A percentile compares a stretch with the other conserved stretches of the same genome.
These are phyloP conservation scores for Tylopilus intermedius DNA, from an alignment of 768 basidiomycete species.

Conservation along the genomic window DNA sequence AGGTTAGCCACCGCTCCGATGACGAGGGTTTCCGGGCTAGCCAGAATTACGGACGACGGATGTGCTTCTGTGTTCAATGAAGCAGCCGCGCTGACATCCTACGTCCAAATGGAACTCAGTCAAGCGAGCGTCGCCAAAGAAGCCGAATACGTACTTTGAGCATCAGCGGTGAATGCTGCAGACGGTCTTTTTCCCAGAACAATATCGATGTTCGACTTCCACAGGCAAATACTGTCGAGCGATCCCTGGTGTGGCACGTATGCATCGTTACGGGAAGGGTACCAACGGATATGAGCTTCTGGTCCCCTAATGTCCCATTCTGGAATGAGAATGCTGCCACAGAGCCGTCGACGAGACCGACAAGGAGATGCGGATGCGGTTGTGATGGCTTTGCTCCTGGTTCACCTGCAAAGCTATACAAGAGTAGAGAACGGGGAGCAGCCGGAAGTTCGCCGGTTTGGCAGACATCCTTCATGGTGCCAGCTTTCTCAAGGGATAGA, in stretches of 20 bases:
- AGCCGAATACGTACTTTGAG: constrained; percentile 46
- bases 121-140: not conserved
- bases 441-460: constrained; percentile 33
- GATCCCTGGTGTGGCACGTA: constrained; percentile 49
- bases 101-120: constrained; percentile 3
- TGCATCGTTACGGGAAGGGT: constrained; percentile 60
- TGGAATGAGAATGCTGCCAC: constrained; percentile 52
- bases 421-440: constrained; percentile 42
- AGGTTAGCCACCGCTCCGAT: constrained; percentile 66
- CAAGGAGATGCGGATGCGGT: constrained; percentile 55
- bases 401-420: constrained; percentile 55
- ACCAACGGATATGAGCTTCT: constrained; percentile 63
- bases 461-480: constrained; percentile 22
- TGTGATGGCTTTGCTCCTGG: constrained; percentile 31
- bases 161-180: constrained; percentile 67
- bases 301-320: constrained; percentile 38
- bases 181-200: constrained; percentile 57
- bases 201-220: constrained; percentile 68
- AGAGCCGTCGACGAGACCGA: constrained; percentile 73
- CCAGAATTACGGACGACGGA: constrained; percentile 54
- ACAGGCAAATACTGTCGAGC: constrained; percentile 59
- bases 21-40: constrained; percentile 47
- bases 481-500: constrained; percentile 32
- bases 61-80: constrained; percentile 46
- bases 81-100: constrained; percentile 53